Base-by-base conservation (phyloP, 1,284 basidiomycete species). In the Leccinum griseonigrum region DNA sequence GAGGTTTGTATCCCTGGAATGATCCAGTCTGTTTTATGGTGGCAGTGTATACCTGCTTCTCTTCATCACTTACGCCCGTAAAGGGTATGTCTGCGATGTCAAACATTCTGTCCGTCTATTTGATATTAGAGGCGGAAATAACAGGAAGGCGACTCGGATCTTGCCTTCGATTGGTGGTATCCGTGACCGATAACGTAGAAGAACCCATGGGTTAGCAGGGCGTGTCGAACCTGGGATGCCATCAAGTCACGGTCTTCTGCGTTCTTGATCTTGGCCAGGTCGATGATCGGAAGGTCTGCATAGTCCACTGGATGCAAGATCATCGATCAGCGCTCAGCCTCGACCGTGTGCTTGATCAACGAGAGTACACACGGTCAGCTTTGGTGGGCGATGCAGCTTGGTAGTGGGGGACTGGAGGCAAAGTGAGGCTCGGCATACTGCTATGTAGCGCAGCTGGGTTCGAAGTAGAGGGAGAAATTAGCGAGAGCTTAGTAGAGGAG, bases 81-180 rank as follows among this genome's bases (percentile, higher is more conserved):
- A 91, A 85, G 0, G 87, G 81, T 13, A 88, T 66, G 63, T 90
- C 81, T n/a, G 85, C 86, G 57, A 90, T 84, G 66, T 87, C 84
- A 61, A 87, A 83, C 50, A 87, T 81, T 29, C 85, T 78, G 18
- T 79, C 75, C 14, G 77, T 83, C 83, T 84, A 38, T 22, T 16
- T 29, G 10, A 18, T 34, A 31, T 65, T 9, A 56, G 43, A 16
- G 22, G 34, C 43, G 26, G 3, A 34, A 43, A 18, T 10, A 52
- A 53, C 29, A 46, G 3, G 18, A 36, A 22, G 14, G 34, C 5
- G 16, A 2, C 4, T 28, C 40, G 29, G n/a, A 38, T 14, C 68
- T 56, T 60, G 79, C 86, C 76, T 85, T 76, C 7, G 75, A 72
- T 32, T 74, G 71, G 0, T 74, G 76, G 54, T 82, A 81, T 5